Evolutionary conservation across 1,284 basidiomycete species (phyloP).

Genomic region (Apiotrichum sp.): DNA sequence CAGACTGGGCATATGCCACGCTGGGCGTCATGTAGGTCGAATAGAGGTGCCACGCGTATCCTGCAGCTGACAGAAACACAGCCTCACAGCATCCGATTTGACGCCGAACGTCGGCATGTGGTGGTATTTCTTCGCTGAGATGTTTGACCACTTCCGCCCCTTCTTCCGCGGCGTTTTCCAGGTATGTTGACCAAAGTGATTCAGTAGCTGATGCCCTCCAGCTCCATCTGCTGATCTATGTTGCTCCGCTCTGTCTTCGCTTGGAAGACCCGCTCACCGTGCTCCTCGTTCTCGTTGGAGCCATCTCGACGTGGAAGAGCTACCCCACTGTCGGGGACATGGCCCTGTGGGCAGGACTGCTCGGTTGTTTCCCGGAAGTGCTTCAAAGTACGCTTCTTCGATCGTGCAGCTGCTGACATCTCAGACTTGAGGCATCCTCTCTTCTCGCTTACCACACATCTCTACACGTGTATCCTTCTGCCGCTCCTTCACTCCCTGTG

Average conservation of each 20-base stretch:
- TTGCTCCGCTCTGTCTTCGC: constrained; percentile 77
- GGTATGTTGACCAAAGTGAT: constrained; percentile 45
- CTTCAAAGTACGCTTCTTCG: constrained; percentile 61
- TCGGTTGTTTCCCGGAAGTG: constrained; percentile 75
- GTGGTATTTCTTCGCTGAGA: constrained; percentile 99
- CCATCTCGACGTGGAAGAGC: constrained; percentile 79
- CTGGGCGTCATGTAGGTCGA: constrained; percentile 73
- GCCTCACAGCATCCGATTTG: constrained; percentile 69
- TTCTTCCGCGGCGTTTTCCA: constrained; percentile 97
- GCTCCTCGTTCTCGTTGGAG: constrained; percentile 66
- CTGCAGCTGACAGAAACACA: constrained; percentile 30
- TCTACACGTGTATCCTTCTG: constrained; percentile 78
- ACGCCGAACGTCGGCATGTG: constrained; percentile 90
- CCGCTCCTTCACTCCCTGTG: constrained; percentile 89
- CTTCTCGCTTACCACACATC: constrained; percentile 72
- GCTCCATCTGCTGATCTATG: constrained; percentile 79
- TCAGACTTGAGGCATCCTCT: constrained; percentile 82
- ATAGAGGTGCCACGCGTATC: neutral
- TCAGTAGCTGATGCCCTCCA: constrained; percentile 38
- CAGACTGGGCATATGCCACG: constrained; percentile 63
- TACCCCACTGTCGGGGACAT: constrained; percentile 88
- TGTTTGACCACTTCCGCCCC: constrained; percentile 95
- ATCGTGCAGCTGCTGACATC: neutral
- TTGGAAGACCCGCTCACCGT: constrained; percentile 85
- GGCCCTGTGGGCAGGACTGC: constrained; percentile 74